Evolutionary conservation across 1,284 basidiomycete species (phyloP).

Genomic region (Tylopilus sp.): DNA sequence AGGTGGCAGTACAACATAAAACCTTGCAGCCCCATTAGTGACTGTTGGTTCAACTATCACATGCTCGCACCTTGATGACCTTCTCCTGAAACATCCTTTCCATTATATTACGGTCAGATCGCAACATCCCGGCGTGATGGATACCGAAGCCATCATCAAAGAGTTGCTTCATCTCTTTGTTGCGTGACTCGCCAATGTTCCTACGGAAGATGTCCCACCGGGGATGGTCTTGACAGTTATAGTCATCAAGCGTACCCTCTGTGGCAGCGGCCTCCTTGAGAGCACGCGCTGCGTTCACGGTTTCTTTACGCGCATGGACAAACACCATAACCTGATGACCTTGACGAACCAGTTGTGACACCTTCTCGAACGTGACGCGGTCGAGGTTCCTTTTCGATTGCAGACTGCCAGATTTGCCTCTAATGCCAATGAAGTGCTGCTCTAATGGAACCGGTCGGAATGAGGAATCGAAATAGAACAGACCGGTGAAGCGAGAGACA

Average conservation of each 20-base stretch:
- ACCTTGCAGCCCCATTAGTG: constrained; percentile 51
- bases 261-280: constrained; percentile 77
- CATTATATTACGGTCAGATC: constrained; percentile 93
- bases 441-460: constrained; percentile 97
- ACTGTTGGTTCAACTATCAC: not conserved
- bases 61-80: constrained; percentile 76
- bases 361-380: constrained; percentile 87
- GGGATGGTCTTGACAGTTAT: constrained; percentile 78
- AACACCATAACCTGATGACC: constrained; percentile 99
- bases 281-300: constrained; percentile 88
- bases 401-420: constrained; percentile 81
- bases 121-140: constrained; percentile 98
- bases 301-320: constrained; percentile 98
- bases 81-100: constrained; percentile 92
- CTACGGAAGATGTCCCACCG: constrained; percentile 74
- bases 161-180: constrained; percentile 96
- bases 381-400: constrained; percentile 87
- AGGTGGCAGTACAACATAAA: constrained; percentile 95
- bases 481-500: constrained; percentile 85
- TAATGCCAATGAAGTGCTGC: constrained; percentile 95
- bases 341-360: constrained; percentile 74
- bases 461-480: constrained; percentile 98
- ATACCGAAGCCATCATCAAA: constrained; percentile 95
- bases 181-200: constrained; percentile 77
- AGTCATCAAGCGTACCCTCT: constrained; percentile 75